These are phyloP conservation scores for Paspalum vaginatum DNA, from an alignment of 176 grass and related monocot species.

Conservation along the genomic window DNA sequence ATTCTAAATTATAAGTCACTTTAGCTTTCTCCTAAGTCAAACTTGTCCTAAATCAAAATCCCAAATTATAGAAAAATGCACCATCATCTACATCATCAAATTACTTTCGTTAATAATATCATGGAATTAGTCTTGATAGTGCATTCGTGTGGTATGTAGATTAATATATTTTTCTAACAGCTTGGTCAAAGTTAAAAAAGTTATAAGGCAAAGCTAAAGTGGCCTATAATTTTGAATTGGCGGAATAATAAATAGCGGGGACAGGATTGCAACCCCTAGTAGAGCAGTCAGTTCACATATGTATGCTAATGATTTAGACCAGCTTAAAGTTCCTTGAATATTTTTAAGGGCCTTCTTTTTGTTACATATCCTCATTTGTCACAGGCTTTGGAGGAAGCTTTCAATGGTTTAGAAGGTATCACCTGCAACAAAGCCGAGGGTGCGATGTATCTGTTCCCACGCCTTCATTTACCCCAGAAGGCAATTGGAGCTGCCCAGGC, in stretches of 20 bases:
- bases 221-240: too few species aligned
- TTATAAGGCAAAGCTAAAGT: too few species aligned
- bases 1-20: too few species aligned
- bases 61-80: too few species aligned
- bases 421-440: constrained; percentile 97
- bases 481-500: constrained; percentile 77
- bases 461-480: constrained; percentile 74
- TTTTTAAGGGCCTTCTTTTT: not conserved
- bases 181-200: too few species aligned
- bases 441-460: constrained; percentile 97
- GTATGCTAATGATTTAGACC: not conserved
- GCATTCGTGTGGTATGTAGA: too few species aligned
- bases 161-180: too few species aligned
- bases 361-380: constrained; percentile 27
- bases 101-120: too few species aligned
- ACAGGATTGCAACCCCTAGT: not conserved
- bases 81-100: too few species aligned
- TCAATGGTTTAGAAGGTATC: constrained; percentile 89
- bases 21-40: too few species aligned
- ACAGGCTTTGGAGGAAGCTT: constrained; percentile 96
- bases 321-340: constrained; percentile 14
- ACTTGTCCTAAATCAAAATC: too few species aligned
- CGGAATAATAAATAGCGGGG: not conserved
- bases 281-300: not conserved
- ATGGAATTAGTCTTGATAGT: too few species aligned